phyloP scores from a whole-genome alignment of 2,329 filamentous ascomycete genomes.

The Colletotrichum sp. region DNA sequence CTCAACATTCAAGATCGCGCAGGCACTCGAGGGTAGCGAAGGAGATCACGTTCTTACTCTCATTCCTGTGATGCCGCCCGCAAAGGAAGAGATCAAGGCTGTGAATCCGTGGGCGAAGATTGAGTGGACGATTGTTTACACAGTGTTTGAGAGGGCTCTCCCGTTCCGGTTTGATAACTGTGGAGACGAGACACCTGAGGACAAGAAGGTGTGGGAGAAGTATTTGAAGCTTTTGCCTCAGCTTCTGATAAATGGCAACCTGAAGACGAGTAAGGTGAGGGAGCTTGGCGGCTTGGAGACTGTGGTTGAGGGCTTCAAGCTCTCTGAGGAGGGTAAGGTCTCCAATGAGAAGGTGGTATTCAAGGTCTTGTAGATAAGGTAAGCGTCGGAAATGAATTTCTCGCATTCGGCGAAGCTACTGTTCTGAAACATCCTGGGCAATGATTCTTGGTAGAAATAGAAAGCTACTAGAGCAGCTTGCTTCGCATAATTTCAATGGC shows the following conservation, averaged over 20 bases:
- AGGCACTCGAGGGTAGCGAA: constrained; percentile 22
- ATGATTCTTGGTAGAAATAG: accelerated
- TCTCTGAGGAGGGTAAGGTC: neutral
- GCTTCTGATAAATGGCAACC: neutral
- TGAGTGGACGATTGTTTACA: neutral
- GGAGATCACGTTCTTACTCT: constrained; percentile 33
- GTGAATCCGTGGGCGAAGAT: neutral
- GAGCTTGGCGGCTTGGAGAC: neutral
- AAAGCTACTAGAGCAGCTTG: too few species aligned
- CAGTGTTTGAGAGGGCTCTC: neutral
- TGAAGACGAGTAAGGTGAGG: neutral
- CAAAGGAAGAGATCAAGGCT: neutral
- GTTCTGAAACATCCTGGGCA: accelerated
- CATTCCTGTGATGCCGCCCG: neutral
- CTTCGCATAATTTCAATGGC: too few species aligned
- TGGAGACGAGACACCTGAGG: neutral
- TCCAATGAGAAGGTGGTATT: neutral
- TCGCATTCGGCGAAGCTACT: neutral
- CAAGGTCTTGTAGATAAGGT: neutral
- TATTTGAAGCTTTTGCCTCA: neutral
- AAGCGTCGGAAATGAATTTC: too few species aligned
- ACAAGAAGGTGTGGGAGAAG: neutral
- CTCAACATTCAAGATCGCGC: constrained; percentile 30
- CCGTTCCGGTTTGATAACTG: neutral
- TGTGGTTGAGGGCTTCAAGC: neutral